These are phyloP conservation scores for Crithidia acanthocephali DNA, from an alignment of 208 protist genomes.

Conservation along the genomic window DNA sequence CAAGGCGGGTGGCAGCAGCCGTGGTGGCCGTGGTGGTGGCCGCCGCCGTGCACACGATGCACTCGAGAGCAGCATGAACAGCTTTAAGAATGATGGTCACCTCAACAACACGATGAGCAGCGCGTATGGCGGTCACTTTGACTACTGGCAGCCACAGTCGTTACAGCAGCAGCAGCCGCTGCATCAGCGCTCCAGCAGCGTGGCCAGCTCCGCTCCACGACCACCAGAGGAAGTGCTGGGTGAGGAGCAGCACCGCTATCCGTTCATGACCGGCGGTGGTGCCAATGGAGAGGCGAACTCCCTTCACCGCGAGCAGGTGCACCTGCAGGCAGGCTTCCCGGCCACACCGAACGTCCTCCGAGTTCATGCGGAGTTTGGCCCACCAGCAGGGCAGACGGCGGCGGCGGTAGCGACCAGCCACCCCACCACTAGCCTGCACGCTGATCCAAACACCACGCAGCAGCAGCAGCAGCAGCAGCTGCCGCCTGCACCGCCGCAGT, in stretches of 20 bases:
- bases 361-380: not conserved
- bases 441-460: not conserved
- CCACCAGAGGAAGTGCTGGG: conserved; percentile 40
- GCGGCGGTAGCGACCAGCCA: not conserved
- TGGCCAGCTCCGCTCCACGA: conserved; percentile 39
- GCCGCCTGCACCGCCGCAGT: too few relatives aligned
- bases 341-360: not conserved
- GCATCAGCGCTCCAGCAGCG: conserved; percentile 16
- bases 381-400: not conserved
- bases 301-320: not conserved
- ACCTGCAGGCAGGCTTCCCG: conserved; percentile 4
- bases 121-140: not conserved
- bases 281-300: not conserved
- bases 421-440: not conserved
- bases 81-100: not conserved
- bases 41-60: not conserved
- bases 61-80: conserved; percentile 6
- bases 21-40: not conserved
- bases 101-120: not conserved
- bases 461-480: not conserved
- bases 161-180: not conserved
- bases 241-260: conserved; percentile 5
- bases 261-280: not conserved
- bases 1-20: not conserved
- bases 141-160: not conserved